Evolutionary conservation across 371 early-diverging fungal species (phyloP).

Genomic region (Capillidium heterosporum): DNA sequence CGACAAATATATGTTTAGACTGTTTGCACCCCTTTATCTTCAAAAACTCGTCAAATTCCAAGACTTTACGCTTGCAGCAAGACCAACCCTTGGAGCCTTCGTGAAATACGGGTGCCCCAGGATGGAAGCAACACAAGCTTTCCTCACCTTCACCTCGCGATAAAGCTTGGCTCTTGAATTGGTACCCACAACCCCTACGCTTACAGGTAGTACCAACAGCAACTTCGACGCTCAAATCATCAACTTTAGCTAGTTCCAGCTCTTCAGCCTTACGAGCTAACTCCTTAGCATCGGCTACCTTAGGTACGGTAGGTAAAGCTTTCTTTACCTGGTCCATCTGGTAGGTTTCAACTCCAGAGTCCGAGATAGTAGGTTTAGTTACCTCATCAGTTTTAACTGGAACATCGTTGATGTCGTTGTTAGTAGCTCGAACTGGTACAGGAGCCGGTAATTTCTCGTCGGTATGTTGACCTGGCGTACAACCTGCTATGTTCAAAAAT

Average conservation of each 20-base stretch:
- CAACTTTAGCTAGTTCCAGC: constrained; percentile 11
- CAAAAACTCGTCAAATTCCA: constrained; percentile 94
- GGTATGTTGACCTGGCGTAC: constrained; percentile 43
- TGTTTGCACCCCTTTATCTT: constrained; percentile 77
- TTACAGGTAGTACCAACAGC: constrained; percentile 61
- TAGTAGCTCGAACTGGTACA: constrained; percentile 12
- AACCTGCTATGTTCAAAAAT: constrained; percentile 70
- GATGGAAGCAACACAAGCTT: constrained; percentile 61
- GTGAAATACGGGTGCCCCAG: constrained; percentile 80
- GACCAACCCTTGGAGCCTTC: constrained; percentile 88
- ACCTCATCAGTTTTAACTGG: constrained; percentile 8
- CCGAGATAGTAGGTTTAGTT: constrained; percentile 9
- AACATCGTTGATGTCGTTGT: constrained; percentile 8
- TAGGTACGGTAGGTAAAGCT: constrained; percentile 6
- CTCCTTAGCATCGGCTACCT: constrained; percentile 4
- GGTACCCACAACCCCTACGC: constrained; percentile 59
- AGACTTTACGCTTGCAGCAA: constrained; percentile 69
- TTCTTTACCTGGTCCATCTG: constrained; percentile 5
- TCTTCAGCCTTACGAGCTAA: neutral
- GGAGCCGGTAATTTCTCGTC: constrained; percentile 17
- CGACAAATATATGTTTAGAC: constrained; percentile 66
- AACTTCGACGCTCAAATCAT: constrained; percentile 43
- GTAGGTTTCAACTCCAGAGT: constrained; percentile 12
- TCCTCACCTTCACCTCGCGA: constrained; percentile 31
- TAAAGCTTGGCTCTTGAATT: constrained; percentile 36